Evolutionary conservation across 2,329 filamentous ascomycete genomes (phyloP).

Genomic region (Monilinia fructicola): DNA sequence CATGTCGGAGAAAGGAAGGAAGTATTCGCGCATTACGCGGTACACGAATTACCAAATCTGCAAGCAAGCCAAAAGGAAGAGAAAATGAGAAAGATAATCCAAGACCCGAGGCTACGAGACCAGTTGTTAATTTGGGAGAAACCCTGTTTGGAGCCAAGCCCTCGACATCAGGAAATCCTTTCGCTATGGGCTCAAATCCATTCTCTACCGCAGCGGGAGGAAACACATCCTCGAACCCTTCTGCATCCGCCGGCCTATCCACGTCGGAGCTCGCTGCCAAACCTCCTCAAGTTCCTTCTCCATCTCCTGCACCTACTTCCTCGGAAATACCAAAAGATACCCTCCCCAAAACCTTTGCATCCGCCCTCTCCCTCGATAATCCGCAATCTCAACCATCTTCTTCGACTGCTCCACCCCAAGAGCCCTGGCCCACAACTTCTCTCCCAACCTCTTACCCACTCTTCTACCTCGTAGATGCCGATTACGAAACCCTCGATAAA

Average conservation of each 20-base stretch:
- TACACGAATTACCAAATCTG: conserved; percentile 49
- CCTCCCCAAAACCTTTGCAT: conserved; percentile 65
- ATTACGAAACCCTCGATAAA: conserved; percentile 80
- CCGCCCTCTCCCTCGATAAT: conserved; percentile 73
- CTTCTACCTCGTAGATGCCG: conserved; percentile 81
- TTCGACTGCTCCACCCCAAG: conserved; percentile 46
- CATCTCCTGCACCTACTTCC: conserved; percentile 25
- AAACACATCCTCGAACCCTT: conserved; percentile 48
- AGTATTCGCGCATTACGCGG: conserved; percentile 76
- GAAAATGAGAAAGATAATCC: conserved; percentile 35
- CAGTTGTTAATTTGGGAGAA: conserved; percentile 55
- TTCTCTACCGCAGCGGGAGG: conserved; percentile 61
- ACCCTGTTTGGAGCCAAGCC: conserved; percentile 67
- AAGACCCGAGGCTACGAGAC: conserved; percentile 32
- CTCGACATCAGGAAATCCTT: conserved; percentile 50
- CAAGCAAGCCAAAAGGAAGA: conserved; percentile 13
- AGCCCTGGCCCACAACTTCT: conserved; percentile 73
- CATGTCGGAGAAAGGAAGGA: conserved; percentile 79
- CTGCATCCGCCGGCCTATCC: conserved; percentile 41
- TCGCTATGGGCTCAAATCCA: conserved; percentile 56
- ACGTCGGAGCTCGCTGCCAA: conserved; percentile 43
- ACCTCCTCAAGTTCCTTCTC: conserved; percentile 42
- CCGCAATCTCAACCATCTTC: conserved; percentile 40
- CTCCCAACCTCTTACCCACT: conserved; percentile 72
- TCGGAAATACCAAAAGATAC: conserved; percentile 28